Base-by-base conservation (phyloP, 805 yeast genomes). In the Suhomyces sp. region DNA sequence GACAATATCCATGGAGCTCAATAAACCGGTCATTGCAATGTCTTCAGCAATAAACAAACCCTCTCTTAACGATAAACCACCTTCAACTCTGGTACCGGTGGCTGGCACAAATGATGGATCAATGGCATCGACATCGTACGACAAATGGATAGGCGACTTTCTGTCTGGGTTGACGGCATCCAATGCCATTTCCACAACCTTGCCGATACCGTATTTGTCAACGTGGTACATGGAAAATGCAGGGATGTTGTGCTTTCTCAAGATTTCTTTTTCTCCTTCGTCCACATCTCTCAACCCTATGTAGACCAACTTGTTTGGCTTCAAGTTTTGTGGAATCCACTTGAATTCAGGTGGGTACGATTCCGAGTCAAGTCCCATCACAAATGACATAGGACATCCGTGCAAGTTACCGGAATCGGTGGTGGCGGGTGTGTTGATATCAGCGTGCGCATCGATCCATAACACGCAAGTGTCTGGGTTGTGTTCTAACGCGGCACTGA, bases 401-500 rank as follows among this genome's bases (percentile, higher is more conserved):
- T 93, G 99, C 60, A 93, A 77, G 69, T 93, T 94, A 41, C 98
- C 98, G 6, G 93, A 83, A 25, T 80, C 86, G 1, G 97, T 85
- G 7, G 90, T 83, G 33, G 77, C 76, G 9, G 97, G 89, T 1
- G 97, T 87, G 76, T 94, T 94, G 66, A 94, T 86, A 68, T 93
- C 99, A 17, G 98, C 97, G 68, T 93, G 99, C 0, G 99, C 99
- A 71, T 93, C 99, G 60, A 93, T 86, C 99, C 99, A 93, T 56
- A 93, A 67, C 39, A 93, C 77, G 62, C 96, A 91, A 24, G 96
- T 90, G 60, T 92, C 90, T 17, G 97, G 97, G 66, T 86, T 77
- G 57, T 82, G 80, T 15, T 81, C 82, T 56, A 90, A 77, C 29
- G 92, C 88, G 2, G 96, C 98, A 27, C 89, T 78, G 33, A 93